phyloP scores from a whole-genome alignment of 1,284 basidiomycete genomes.

The Ustilago shanxiensis region DNA sequence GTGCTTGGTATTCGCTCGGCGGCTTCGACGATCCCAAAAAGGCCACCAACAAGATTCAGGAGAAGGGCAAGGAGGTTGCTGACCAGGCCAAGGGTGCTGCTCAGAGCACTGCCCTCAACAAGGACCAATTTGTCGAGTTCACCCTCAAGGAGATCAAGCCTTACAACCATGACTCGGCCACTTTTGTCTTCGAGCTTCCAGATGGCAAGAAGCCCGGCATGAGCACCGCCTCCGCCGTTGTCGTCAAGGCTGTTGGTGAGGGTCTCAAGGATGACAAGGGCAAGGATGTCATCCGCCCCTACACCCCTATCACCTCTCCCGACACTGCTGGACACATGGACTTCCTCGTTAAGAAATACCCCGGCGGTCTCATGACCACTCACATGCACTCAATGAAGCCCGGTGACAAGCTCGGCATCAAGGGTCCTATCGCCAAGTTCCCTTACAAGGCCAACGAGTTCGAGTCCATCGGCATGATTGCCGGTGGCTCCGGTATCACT shows the following conservation, averaged over 20 bases:
- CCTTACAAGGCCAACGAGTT: slow-evolving; percentile 69
- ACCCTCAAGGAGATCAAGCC: slow-evolving; percentile 84
- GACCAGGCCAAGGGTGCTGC: slow-evolving; percentile 39
- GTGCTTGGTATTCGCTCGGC: slow-evolving; percentile 63
- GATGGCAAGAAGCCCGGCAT: slow-evolving; percentile 83
- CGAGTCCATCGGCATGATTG: slow-evolving; percentile 86
- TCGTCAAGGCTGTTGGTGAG: slow-evolving; percentile 73
- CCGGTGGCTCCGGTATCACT: slow-evolving; percentile 83
- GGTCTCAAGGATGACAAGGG: slow-evolving; percentile 79
- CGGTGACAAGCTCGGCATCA: slow-evolving; percentile 86
- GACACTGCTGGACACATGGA: slow-evolving; percentile 64
- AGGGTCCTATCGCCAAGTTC: slow-evolving; percentile 74
- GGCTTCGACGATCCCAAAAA: slow-evolving; percentile 61
- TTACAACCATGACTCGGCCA: slow-evolving; percentile 92
- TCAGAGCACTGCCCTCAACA: slow-evolving; percentile 55
- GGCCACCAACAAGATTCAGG: slow-evolving; percentile 52
- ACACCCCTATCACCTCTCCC: slow-evolving; percentile 69
- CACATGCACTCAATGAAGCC: slow-evolving; percentile 75
- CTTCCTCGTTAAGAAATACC: slow-evolving; percentile 83
- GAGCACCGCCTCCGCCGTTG: slow-evolving; percentile 76
- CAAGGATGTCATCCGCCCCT: slow-evolving; percentile 83
- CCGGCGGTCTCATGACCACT: slow-evolving; percentile 69
- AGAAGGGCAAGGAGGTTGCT: slow-evolving; percentile 42
- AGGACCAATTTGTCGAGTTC: slow-evolving; percentile 81
- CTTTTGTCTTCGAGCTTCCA: slow-evolving; percentile 88